phyloP scores from a whole-genome alignment of 345 rosid species.

The Melaleuca alternifolia region DNA sequence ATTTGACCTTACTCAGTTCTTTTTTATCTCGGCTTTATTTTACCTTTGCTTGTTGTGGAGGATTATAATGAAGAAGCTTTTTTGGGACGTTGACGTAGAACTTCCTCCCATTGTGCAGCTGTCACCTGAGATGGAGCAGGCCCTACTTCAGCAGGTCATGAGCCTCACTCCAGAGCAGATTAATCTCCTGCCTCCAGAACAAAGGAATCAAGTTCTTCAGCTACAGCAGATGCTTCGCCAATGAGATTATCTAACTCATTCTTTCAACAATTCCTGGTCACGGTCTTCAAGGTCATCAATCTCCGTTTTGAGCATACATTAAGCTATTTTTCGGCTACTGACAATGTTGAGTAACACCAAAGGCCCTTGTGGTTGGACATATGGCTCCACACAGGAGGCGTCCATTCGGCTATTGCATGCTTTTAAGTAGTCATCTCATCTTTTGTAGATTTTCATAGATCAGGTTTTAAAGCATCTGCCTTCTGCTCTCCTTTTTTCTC shows the following conservation, averaged over 20 bases:
- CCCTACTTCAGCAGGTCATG: conserved; percentile 96
- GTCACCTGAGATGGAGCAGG: conserved; percentile 93
- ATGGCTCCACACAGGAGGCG: neutral
- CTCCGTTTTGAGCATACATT: neutral
- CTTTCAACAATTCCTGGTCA: neutral
- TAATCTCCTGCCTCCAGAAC: conserved; percentile 76
- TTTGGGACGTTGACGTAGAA: neutral
- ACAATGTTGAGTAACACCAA: neutral
- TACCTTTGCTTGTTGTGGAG: neutral
- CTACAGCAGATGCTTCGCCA: conserved; percentile 91
- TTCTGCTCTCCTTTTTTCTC: neutral
- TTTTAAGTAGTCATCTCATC: neutral
- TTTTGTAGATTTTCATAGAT: neutral
- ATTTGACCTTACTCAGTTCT: neutral
- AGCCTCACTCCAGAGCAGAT: conserved; percentile 95
- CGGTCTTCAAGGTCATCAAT: neutral
- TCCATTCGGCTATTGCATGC: neutral
- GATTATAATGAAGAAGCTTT: neutral
- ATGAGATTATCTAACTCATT: conserved; percentile 13
- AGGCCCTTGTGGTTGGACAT: neutral
- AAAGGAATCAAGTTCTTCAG: conserved; percentile 90
- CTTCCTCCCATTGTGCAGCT: conserved; percentile 32
- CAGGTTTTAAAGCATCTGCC: neutral
- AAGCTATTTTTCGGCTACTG: neutral
- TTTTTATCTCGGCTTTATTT: neutral